Evolutionary conservation across 495 filamentous ascomycete genomes (phyloP), one percentile per base, ranked within the genome.

Genomic region (Endocarpon pusillum): DNA sequence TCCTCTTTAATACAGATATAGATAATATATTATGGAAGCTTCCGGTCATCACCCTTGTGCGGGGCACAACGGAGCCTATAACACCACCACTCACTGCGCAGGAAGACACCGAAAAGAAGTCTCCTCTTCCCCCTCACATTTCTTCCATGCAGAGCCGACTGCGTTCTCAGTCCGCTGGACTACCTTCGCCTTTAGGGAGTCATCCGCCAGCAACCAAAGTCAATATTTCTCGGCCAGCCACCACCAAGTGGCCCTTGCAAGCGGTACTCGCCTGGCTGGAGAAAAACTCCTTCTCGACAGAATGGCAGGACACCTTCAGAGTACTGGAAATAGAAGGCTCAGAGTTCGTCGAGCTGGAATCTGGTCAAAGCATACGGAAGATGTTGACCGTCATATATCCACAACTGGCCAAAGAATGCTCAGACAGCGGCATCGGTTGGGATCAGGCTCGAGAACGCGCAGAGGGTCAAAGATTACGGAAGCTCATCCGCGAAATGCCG

Each of bases 301-400:
- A 94, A 42, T 99, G 91, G 91, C 84, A 92, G 48, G 79, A 92
- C 45, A 87, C 91, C 2, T 96, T 96, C 56, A 80, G 74, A 48
- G 58, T 62, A 33, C 59, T 96, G 20, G 77, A 89, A 38, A 66
- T 96, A 3, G 69, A 85, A 43, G 91, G 87, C 0, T 58, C 70
- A 1, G 71, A 79, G 35, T 99, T 99, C 47, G 61, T 96, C 2
- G 89, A 94, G 40, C 66, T 99, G 19, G 89, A 84, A 2, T 67
- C 73, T 43, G 70, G 73, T 14, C 73, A 71, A 35, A 79, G 78
- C 35, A 78, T 80, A 7, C 70, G 79, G 41, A 87, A 87, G 68
- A 78, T 92, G 72, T 78, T 92, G 48, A 73, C 83, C 42, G 66
- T 77, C 35, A 77, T 93, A 4, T 85, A 86, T 48, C 86, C 86